These are phyloP conservation scores for Fusarium papillatum DNA, from an alignment of 2,329 filamentous ascomycete species.

Conservation along the genomic window DNA sequence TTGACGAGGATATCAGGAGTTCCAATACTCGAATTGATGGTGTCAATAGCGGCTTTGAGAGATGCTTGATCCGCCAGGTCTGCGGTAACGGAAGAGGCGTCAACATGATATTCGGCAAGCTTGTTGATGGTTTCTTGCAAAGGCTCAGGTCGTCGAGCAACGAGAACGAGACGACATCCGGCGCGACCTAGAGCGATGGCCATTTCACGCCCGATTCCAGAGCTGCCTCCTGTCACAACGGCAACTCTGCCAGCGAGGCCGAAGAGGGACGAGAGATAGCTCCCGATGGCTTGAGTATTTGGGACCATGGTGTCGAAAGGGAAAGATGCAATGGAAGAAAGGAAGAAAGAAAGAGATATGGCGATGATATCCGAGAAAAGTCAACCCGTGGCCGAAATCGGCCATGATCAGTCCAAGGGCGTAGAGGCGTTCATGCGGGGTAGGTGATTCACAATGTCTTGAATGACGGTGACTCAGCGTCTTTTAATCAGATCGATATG, in stretches of 20 bases:
- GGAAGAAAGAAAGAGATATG: too few species aligned
- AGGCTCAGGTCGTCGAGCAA: slow-evolving; percentile 44
- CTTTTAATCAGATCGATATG: background rate
- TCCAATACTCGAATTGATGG: slow-evolving; percentile 39
- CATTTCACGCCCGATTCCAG: slow-evolving; percentile 51
- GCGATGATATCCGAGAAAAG: background rate
- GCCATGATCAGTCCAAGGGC: background rate
- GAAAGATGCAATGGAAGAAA: background rate
- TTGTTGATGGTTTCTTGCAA: slow-evolving; percentile 40
- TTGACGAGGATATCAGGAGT: slow-evolving; percentile 50
- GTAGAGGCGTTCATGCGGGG: background rate
- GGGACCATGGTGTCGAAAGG: slow-evolving; percentile 16
- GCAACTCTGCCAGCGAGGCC: slow-evolving; percentile 46
- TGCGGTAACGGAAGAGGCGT: slow-evolving; percentile 36
- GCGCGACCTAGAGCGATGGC: slow-evolving; percentile 46
- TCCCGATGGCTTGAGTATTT: slow-evolving; percentile 12
- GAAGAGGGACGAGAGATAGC: slow-evolving; percentile 47
- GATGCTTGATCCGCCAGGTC: slow-evolving; percentile 35
- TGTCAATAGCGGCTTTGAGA: slow-evolving; percentile 25
- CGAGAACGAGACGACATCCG: slow-evolving; percentile 47
- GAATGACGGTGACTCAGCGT: background rate
- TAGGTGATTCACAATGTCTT: background rate
- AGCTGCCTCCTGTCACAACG: slow-evolving; percentile 50
- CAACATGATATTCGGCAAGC: slow-evolving; percentile 41
- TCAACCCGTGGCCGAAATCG: background rate